Base-by-base conservation (phyloP, 2,329 filamentous ascomycete species). In the Xylaria multiplex region DNA sequence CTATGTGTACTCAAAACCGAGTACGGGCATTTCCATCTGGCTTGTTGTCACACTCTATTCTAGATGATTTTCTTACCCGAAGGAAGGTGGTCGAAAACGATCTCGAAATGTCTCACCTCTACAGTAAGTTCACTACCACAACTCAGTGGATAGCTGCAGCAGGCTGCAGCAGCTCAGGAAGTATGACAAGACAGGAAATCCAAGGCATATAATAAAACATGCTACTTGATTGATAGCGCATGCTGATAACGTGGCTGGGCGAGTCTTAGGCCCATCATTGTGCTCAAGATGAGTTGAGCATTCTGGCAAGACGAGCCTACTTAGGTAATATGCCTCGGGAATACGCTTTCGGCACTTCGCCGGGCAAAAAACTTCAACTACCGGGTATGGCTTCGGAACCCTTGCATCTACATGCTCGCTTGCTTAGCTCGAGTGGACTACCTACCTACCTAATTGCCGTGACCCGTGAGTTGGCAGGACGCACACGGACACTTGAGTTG, bases 321-420 rank as follows among this genome's bases (percentile, higher is more conserved):
- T 32, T 54, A 30, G 11, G 48, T 37, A 37, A 43, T 54, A 30
- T 42, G 49, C 45, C 50, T 61, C 57, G 57, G 62, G 7, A 46
- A 50, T 61, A 48, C 62, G 57, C 62, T 61, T 64, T 56, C 56
- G 62, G 62, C 57, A 60, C 45, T 56, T 60, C 45, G 35, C 62
- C 37, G 58, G 30, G 27, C 35, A 6, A 46, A 19, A n/a, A 46
- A 8, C 30, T 19, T 27, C 45, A 57, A 61, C 45, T 56, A 57
- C 56, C 50, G 56, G 8, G 4, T 37, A 40, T 52, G 57, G 57
- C 57, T 52, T 65, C 32, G 37, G 24, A 48, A 56, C 14, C 56
- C 56, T 60, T 60, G 43, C 49, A 49, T 24, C 13, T 62, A 14
- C 13, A 11, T 5, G 4, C 24, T 60, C 43, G 45, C 37, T 37